phyloP scores from a whole-genome alignment of 139 green algal species.

The Haematococcus lacustris region DNA sequence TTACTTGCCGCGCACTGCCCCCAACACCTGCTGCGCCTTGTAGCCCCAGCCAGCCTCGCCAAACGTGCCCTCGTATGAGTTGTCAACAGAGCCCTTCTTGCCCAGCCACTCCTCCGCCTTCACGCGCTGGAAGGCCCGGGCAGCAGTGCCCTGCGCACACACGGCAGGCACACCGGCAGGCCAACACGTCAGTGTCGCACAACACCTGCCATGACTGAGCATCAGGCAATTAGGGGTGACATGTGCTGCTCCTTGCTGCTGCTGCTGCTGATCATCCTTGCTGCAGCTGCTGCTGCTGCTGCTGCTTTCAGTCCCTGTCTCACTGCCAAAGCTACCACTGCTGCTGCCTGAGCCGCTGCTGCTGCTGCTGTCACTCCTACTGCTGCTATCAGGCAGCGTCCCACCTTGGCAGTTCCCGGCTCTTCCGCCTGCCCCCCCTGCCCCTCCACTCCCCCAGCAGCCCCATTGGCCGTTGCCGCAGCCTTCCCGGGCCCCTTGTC shows the following conservation, averaged over 20 bases:
- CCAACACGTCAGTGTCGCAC: background rate
- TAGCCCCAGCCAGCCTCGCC: slow-evolving; percentile 80
- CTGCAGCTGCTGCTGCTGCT: background rate
- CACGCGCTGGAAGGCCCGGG: slow-evolving; percentile 72
- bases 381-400: background rate
- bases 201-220: background rate
- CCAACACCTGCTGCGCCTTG: slow-evolving; percentile 86
- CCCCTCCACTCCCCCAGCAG: no score
- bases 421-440: no score
- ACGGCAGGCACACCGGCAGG: background rate
- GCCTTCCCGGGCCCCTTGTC: background rate
- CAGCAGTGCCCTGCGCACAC: slow-evolving; percentile 8
- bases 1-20: slow-evolving; percentile 57
- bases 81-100: slow-evolving; percentile 61
- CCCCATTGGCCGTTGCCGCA: background rate
- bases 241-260: background rate
- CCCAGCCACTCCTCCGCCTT: slow-evolving; percentile 72
- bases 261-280: background rate
- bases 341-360: background rate
- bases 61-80: slow-evolving; percentile 61
- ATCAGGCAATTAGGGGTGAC: background rate
- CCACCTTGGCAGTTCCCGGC: background rate
- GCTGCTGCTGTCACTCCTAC: background rate
- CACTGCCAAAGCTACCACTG: background rate
- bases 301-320: background rate